Evolutionary conservation across 1,284 basidiomycete genomes (phyloP).

Genomic region (Filobasidium uniguttulatum): DNA sequence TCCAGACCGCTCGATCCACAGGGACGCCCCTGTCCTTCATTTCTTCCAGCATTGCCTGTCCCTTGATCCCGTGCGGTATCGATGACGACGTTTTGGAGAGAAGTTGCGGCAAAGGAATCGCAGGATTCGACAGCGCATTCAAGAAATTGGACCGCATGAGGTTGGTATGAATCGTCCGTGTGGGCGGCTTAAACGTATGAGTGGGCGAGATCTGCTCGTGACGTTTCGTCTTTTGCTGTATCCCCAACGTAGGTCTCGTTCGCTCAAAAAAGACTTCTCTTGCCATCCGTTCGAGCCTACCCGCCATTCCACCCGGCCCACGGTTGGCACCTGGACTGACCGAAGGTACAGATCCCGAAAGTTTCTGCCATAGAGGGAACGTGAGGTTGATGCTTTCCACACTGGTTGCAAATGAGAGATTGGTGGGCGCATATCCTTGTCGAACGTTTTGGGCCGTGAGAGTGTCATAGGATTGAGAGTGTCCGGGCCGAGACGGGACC

Average conservation of each 20-base stretch:
- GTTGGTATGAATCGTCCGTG: not conserved
- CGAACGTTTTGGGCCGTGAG: not conserved
- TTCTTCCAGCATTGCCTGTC: not conserved
- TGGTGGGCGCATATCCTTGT: not conserved
- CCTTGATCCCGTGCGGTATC: slow-evolving; percentile 2
- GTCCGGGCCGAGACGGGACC: not conserved
- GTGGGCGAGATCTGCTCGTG: not conserved
- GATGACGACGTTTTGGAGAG: not conserved
- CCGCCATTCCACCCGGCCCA: not conserved
- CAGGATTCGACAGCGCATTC: not conserved
- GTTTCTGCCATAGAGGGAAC: not conserved
- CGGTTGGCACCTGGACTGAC: not conserved
- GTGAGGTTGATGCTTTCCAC: not conserved
- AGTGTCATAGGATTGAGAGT: not conserved
- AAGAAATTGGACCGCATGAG: not conserved
- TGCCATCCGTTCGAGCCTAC: not conserved
- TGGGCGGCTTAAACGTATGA: not conserved
- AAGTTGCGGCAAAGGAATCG: not conserved
- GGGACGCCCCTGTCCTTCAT: not conserved
- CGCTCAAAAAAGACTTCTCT: not conserved
- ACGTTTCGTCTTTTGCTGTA: not conserved
- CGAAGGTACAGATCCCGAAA: not conserved
- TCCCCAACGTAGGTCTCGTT: not conserved
- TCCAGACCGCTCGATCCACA: not conserved
- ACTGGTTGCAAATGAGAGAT: not conserved